These are phyloP conservation scores for Suhomyces yuchorum DNA, from an alignment of 1,139 yeast species.

Conservation along the genomic window DNA sequence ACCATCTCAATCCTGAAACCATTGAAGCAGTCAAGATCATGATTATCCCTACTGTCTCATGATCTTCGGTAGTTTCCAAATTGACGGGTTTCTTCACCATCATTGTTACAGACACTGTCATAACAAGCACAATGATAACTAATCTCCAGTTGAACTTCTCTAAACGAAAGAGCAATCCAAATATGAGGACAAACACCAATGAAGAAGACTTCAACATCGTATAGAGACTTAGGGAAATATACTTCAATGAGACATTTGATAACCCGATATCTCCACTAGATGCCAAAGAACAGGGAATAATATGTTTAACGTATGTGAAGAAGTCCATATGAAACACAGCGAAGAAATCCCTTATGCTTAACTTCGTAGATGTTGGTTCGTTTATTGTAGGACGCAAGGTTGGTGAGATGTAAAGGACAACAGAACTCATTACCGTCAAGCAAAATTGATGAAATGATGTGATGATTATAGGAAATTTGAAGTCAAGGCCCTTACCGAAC, in stretches of 20 bases:
- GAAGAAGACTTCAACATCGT: constrained; percentile 92
- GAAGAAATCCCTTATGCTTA: constrained; percentile 15
- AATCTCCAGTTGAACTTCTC: constrained; percentile 73
- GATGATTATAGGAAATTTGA: constrained; percentile 79
- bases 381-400: constrained; percentile 44
- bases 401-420: constrained; percentile 50
- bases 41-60: constrained; percentile 57
- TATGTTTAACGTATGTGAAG: constrained; percentile 48
- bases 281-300: constrained; percentile 84
- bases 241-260: constrained; percentile 80
- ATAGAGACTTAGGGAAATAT: constrained; percentile 79
- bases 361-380: constrained; percentile 8
- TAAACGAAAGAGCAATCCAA: constrained; percentile 77
- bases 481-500: constrained; percentile 77
- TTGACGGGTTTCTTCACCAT: constrained; percentile 63
- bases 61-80: constrained; percentile 17
- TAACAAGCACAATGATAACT: constrained; percentile 65
- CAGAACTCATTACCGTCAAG: constrained; percentile 52
- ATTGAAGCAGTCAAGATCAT: constrained; percentile 77
- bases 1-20: constrained; percentile 92
- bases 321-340: constrained; percentile 24
- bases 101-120: constrained; percentile 82
- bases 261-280: constrained; percentile 93
- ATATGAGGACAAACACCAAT: constrained; percentile 80
- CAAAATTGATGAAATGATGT: constrained; percentile 85